Percentiles rank a stretch among this genome's conserved stretches.
Evolutionary conservation across 495 filamentous ascomycete species (phyloP).

Genomic region (Chaetomium cochliodes): DNA sequence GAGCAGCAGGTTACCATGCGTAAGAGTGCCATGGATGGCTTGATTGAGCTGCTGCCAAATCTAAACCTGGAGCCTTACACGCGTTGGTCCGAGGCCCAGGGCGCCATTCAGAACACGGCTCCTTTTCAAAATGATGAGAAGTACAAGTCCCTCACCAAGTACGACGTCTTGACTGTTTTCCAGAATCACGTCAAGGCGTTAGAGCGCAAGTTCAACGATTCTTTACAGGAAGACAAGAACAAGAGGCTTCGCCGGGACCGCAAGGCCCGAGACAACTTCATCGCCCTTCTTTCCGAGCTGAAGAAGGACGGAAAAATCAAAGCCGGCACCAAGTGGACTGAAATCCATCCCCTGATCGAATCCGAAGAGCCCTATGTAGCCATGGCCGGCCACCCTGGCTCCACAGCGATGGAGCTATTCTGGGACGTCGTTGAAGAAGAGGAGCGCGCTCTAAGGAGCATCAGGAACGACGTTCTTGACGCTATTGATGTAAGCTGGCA

Average conservation of each 20-base stretch:
- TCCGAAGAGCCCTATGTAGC: conserved; percentile 80
- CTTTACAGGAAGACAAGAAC: conserved; percentile 80
- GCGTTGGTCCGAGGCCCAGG: conserved; percentile 88
- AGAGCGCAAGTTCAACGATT: conserved; percentile 86
- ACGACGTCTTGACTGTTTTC: conserved; percentile 88
- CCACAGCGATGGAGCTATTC: conserved; percentile 89
- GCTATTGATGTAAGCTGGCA: conserved; percentile 76
- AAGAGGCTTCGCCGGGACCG: conserved; percentile 76
- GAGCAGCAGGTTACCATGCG: conserved; percentile 69
- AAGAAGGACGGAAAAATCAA: conserved; percentile 79
- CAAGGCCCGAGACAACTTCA: conserved; percentile 77
- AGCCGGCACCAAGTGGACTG: conserved; percentile 85
- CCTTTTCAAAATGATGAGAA: conserved; percentile 81
- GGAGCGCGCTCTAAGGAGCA: conserved; percentile 74
- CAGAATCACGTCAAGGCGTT: conserved; percentile 91
- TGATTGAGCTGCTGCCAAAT: conserved; percentile 76
- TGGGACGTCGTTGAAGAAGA: conserved; percentile 97
- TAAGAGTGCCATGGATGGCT: conserved; percentile 82
- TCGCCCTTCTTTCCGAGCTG: conserved; percentile 69
- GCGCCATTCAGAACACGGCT: conserved; percentile 72
- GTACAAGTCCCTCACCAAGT: conserved; percentile 82
- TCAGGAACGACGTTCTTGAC: conserved; percentile 82
- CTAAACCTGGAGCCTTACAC: conserved; percentile 90
- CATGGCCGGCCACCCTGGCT: conserved; percentile 83
- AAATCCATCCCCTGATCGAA: conserved; percentile 73